Conservation (phyloP, 495 filamentous ascomycete genomes). For the Niebla homalea region DNA sequence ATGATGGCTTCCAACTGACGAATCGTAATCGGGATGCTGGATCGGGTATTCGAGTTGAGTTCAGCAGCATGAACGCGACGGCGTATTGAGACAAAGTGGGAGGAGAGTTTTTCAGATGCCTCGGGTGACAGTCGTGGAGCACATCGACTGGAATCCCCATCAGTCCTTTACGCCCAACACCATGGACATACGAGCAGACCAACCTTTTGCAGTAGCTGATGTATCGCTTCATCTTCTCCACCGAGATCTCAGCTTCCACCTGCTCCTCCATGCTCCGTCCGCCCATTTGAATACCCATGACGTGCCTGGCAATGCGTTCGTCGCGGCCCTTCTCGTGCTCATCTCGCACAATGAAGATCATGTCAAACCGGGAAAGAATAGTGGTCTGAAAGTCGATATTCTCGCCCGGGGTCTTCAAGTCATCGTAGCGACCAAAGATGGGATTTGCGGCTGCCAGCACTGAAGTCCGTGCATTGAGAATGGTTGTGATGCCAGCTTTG, state of each 20-base stretch:
- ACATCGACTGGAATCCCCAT: conserved; percentile 50
- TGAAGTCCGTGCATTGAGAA: conserved; percentile 89
- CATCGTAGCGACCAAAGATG: conserved; percentile 94
- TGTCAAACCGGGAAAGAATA: conserved; percentile 95
- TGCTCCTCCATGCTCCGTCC: conserved; percentile 73
- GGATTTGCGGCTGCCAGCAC: conserved; percentile 96
- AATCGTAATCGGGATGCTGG: conserved; percentile 92
- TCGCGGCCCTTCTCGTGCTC: conserved; percentile 83
- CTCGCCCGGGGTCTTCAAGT: conserved; percentile 92
- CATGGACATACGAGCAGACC: conserved; percentile 20
- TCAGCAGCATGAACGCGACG: conserved; percentile 88
- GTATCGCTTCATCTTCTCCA: conserved; percentile 96
- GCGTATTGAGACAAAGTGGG: conserved; percentile 92
- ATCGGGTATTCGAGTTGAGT: conserved; percentile 71
- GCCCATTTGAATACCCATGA: conserved; percentile 97
- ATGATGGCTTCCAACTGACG: conserved; percentile 95
- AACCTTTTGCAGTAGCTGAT: conserved; percentile 96
- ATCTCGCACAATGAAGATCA: conserved; percentile 98
- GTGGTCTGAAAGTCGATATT: conserved; percentile 99
- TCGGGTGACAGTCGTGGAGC: conserved; percentile 85
- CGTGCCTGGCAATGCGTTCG: conserved; percentile 88
- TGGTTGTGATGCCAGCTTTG: conserved; percentile 97
- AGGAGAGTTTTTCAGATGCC: conserved; percentile 91
- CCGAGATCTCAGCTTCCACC: conserved; percentile 69
- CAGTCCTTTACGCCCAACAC: conserved; percentile 18